Evolutionary conservation across 192 early-diverging fungal genomes (phyloP), one percentile per base, ranked within the genome.

Genomic region (Backusella sp.): DNA sequence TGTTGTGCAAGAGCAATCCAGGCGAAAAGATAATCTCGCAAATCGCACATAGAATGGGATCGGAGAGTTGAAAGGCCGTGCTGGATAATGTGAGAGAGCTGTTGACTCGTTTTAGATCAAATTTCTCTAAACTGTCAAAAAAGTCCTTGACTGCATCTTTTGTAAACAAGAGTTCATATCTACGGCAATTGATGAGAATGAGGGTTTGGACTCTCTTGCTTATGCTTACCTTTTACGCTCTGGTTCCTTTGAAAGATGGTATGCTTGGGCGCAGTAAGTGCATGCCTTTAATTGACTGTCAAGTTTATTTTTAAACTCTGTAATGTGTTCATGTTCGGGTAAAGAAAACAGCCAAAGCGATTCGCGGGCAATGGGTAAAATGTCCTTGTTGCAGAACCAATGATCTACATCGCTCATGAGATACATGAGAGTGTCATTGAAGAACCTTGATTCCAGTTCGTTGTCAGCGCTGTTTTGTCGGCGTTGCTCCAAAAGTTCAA

Each of bases 361-460:
- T 70, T 82, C 81, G 34, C 66, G 49, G 12, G 76, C 77, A 65
- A 82, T 72, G 2, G 70, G 69, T 42, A 73, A 49, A 3, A 76
- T 36, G 1, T 44, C n/a, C 8, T 72, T 28, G 5, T 17, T 42
- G 49, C 81, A 82, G 77, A 77, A 82, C 81, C 81, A 82, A 62
- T 82, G 81, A 39, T 78, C 73, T 6, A 70, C n/a, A 30, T 69
- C 66, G 3, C 42, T 67, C 36, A 82, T 32, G 7, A 82, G 59
- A 62, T 76, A 82, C 15, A 44, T 59, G 30, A 82, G 56, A n/a
- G 74, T 42, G 1, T 68, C 66, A 66, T 79, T 79, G 28, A 90
- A 81, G 79, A 81, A 87, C 79, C 87, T 71, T 32, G 59, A 73
- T 44, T 80, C 79, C 19, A 68, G n/a, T 11, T 66, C 75, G 53